phyloP scores from a whole-genome alignment of 129 eudicot genomes.

The Dittrichia graveolens region DNA sequence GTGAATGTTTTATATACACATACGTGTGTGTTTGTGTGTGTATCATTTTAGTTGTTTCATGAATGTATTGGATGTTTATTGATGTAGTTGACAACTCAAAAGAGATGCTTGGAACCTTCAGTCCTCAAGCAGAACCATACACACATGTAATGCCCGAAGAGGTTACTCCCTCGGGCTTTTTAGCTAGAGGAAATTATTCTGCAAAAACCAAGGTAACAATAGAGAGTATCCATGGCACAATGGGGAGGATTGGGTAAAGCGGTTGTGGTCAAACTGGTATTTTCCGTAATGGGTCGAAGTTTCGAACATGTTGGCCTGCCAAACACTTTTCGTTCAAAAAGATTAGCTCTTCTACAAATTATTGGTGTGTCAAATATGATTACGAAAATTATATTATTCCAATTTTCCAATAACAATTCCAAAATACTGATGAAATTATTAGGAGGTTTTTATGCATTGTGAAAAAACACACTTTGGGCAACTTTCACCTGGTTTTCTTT shows the following conservation, averaged over 20 bases:
- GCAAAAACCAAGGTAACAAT: slow-evolving; percentile 60
- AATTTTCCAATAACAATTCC: not conserved
- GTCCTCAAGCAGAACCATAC: slow-evolving; percentile 69
- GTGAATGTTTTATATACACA: not conserved
- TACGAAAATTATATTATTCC: not conserved
- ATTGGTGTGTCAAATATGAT: slow-evolving; percentile 4
- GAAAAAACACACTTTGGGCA: not conserved
- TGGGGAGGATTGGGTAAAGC: not conserved
- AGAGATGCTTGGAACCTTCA: slow-evolving; percentile 72
- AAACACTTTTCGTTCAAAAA: not conserved
- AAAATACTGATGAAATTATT: not conserved
- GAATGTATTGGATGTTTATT: not conserved
- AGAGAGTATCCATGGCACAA: not conserved
- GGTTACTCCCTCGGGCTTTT: slow-evolving; percentile 62
- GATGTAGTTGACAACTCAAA: slow-evolving; percentile 64
- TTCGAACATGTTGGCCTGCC: slow-evolving; percentile 6
- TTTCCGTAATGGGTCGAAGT: not conserved
- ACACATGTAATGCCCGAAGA: slow-evolving; percentile 71
- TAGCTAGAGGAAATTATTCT: slow-evolving; percentile 71
- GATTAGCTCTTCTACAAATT: not conserved
- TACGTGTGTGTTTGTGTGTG: no score
- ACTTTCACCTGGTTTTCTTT: not conserved
- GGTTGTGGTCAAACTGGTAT: no score
- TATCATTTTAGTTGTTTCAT: not conserved
- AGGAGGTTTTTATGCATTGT: not conserved